Percentiles rank a stretch among this genome's conserved stretches.
These are phyloP conservation scores for Pelargonium citronellum DNA, from an alignment of 441 rosid genomes.

Conservation along the genomic window DNA sequence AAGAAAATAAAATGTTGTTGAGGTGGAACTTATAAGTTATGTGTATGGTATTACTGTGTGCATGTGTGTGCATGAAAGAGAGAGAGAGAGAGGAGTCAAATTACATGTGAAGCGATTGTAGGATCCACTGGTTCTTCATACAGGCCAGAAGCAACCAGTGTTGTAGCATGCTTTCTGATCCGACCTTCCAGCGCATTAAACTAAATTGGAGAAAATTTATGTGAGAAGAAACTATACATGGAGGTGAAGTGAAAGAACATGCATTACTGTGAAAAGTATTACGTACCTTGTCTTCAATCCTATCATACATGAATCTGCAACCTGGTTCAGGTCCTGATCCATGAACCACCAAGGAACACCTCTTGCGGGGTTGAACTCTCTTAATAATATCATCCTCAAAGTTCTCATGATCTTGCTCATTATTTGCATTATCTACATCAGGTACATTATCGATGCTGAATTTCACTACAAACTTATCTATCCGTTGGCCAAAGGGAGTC, in stretches of 20 bases:
- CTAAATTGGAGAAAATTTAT: constrained; percentile 28
- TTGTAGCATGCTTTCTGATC: constrained; percentile 51
- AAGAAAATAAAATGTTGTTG: background rate
- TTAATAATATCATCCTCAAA: constrained; percentile 67
- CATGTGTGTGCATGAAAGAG: background rate
- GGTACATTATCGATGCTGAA: constrained; percentile 46
- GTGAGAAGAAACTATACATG: constrained; percentile 20
- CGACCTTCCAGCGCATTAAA: constrained; percentile 72
- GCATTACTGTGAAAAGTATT: constrained; percentile 17
- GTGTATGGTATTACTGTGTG: background rate
- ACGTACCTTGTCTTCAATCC: constrained; percentile 74
- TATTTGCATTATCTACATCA: constrained; percentile 33
- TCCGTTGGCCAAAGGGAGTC: constrained; percentile 78
- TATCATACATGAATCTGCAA: constrained; percentile 86
- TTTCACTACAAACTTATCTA: constrained; percentile 63
- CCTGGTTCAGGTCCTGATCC: constrained; percentile 65
- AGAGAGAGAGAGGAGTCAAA: constrained; percentile 15
- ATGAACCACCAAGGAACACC: constrained; percentile 57
- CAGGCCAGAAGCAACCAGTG: constrained; percentile 52
- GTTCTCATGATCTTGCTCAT: constrained; percentile 30
- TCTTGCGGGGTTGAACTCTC: constrained; percentile 54
- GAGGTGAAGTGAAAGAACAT: constrained; percentile 17
- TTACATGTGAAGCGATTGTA: constrained; percentile 86
- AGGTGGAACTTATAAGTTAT: background rate
- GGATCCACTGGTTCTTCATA: constrained; percentile 80